Percentiles rank a stretch among this genome's conserved stretches.
These are phyloP conservation scores for Globisporangium okanoganense DNA, from an alignment of 352 stramenopile species.

Conservation along the genomic window DNA sequence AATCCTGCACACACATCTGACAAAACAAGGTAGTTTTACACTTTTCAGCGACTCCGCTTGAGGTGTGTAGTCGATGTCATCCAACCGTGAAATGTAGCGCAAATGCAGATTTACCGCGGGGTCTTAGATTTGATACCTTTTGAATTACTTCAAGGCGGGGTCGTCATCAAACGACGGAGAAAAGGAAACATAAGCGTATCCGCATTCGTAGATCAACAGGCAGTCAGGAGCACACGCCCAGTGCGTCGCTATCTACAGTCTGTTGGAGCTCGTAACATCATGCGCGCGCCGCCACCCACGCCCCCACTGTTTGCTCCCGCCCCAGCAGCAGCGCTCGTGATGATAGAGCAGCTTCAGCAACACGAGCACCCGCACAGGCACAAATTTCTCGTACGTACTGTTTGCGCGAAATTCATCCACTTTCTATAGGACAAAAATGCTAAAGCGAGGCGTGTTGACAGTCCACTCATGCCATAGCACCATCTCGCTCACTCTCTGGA, in stretches of 20 bases:
- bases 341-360: background rate
- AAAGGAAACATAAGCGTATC: background rate
- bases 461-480: too few relatives aligned
- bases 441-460: background rate
- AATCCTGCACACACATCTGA: too few relatives aligned
- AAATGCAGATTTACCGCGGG: background rate
- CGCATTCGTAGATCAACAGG: background rate
- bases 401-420: background rate
- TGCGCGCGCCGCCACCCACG: background rate
- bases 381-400: constrained; percentile 11
- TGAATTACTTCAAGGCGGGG: background rate
- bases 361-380: background rate
- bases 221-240: background rate
- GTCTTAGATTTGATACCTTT: too few relatives aligned
- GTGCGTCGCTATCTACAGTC: too few relatives aligned
- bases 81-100: too few relatives aligned
- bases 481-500: background rate
- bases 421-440: background rate
- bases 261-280: background rate
- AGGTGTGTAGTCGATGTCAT: too few relatives aligned
- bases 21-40: too few relatives aligned
- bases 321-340: background rate
- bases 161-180: background rate
- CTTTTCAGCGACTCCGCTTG: too few relatives aligned
- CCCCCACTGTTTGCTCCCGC: background rate